Base-by-base conservation (phyloP, 2,329 filamentous ascomycete species). In the Alternaria sp. region DNA sequence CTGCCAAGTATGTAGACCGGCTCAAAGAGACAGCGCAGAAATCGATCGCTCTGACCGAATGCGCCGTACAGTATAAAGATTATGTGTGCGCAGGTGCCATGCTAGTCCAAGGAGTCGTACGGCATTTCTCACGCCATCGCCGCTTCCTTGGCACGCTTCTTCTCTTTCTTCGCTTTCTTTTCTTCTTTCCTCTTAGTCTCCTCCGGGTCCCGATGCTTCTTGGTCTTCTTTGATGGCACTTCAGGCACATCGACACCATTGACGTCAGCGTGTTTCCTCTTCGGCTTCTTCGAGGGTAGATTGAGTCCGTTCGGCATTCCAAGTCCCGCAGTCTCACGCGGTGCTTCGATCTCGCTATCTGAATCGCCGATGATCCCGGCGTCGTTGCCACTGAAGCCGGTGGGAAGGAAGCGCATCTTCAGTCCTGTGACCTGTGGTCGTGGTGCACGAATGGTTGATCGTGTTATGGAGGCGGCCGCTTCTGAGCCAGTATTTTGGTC, bases 371-470 rank as follows among this genome's bases (percentile, higher is more conserved):
- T 76, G 17, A 58, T 78, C 26, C 78, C 82, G 29, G 73, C 74
- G 29, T 77, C 77, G 26, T 80, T 81, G 10, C 69, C 58, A 4
- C 81, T 81, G 63, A 83, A 83, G 13, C 90, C 90, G 42, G 89
- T 84, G 1, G 90, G 90, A 53, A 84, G 83, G 75, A 85, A 92
- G 33, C 90, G 85, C 76, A 88, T 84, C 68, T 84, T 86, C 53
- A 93, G 78, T 6, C 87, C 88, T 68, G 84, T 82, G 1, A 90
- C 89, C 73, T 93, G 90, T 44, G 85, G 80, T 58, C 88, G 85
- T 48, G 86, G 80, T 1, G 82, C 74, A 58, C 81, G 85, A 56
- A 83, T 79, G 4, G 83, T 78, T 3, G 82, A 79, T 46, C 81
- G 79, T 23, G 80, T 82, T 24, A 80, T 76, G 56, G 76, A 76